phyloP scores from a whole-genome alignment of 2,329 filamentous ascomycete species.

The Cadophora sp. region DNA sequence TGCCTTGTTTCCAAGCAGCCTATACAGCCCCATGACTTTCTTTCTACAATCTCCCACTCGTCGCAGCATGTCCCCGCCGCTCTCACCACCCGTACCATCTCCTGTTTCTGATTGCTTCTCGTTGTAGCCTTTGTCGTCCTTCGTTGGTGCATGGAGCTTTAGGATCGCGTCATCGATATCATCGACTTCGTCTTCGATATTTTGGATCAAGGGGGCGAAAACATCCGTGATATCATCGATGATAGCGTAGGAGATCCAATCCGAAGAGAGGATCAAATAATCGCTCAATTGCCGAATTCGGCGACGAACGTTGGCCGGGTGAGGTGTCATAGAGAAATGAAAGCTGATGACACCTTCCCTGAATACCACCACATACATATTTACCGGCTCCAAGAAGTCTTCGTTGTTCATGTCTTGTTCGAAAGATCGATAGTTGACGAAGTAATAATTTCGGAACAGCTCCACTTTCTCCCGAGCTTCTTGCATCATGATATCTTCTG shows the following conservation, averaged over 20 bases:
- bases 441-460: constrained; percentile 96
- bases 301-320: constrained; percentile 93
- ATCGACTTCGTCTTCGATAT: constrained; percentile 95
- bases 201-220: constrained; percentile 89
- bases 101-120: constrained; percentile 56
- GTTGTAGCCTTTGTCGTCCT: constrained; percentile 50
- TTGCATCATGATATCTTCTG: constrained; percentile 96
- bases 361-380: constrained; percentile 98
- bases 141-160: constrained; percentile 70
- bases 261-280: constrained; percentile 89
- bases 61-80: constrained; percentile 82
- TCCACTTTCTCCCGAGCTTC: constrained; percentile 98
- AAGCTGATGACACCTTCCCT: constrained; percentile 94
- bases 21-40: constrained; percentile 95
- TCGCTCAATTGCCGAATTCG: constrained; percentile 93
- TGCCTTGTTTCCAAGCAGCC: constrained; percentile 93
- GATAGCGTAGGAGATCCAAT: constrained; percentile 98
- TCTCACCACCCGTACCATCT: constrained; percentile 48
- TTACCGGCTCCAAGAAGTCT: constrained; percentile 92
- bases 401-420: constrained; percentile 92
- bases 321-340: constrained; percentile 95
- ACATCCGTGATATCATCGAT: constrained; percentile 99
- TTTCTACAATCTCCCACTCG: constrained; percentile 94
- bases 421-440: constrained; percentile 97
- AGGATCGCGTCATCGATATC: constrained; percentile 95